Evolutionary conservation across 2,329 filamentous ascomycete species (phyloP), one percentile per base, ranked within the genome.

Genomic region (Graphilbum sp.): DNA sequence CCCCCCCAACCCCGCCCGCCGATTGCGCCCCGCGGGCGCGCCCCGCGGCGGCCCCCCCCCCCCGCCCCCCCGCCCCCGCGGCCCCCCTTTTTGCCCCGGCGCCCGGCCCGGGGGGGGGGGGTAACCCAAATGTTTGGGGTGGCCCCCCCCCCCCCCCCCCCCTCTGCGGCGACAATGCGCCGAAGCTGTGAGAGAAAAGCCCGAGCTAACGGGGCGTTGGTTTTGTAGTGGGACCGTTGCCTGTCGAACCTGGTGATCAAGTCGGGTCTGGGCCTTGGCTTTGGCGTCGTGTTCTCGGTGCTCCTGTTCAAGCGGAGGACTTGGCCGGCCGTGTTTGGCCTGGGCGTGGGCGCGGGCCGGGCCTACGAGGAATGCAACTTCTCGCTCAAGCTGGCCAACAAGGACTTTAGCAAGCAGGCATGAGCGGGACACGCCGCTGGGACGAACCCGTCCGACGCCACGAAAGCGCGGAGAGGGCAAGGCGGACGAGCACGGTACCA

Each of bases 291-390:
- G 63, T 96, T 98, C 70, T 96, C 90, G 44, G 87, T 98, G 44
- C 80, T 98, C 42, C 66, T 98, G 40, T 98, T 98, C 75, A 94
- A 93, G 73, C 81, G 92, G 62, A 79, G 90, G 66, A 84, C 90
- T 48, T 98, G 88, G 85, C 90, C 90, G 41, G 90, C 87, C n/a
- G 90, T 85, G 57, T 74, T 94, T 48, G 90, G 90, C 47, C 71
- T 88, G 39, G 90, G 90, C 41, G 96, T 98, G 59, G 90, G 92
- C 57, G 87, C 87, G 46, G 90, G 90, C 52, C 77, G 92, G 54
- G 90, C 90, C 41, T 98, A 93, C 69, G 90, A 98, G 63, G 90
- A 98, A 69, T 95, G 90, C 64, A 94, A 98, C 67, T 82, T 71
- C 65, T 79, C 66, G 63, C 58, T 78, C 51, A 77, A 75, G 62